Base-by-base conservation (phyloP, 2,329 filamentous ascomycete genomes). In the Nemania sp. region DNA sequence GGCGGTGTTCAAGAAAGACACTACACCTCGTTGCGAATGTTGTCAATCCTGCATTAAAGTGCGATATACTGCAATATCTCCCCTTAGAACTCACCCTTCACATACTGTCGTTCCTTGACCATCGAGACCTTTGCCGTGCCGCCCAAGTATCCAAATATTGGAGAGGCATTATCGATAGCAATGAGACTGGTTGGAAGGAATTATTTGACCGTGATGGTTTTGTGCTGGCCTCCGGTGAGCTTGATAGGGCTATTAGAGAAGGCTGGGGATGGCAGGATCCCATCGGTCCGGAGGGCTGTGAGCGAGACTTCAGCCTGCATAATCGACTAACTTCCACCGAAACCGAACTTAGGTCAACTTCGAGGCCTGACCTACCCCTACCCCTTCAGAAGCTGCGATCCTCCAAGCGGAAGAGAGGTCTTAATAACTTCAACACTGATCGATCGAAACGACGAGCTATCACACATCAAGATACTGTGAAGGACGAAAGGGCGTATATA, bases 231-330 rank as follows among this genome's bases (percentile, higher is more conserved):
- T 85, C 90, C 0, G 93, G 93, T 20, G 96, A 99, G 79, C 85
- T 99, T 26, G 90, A 93, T 71, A 90, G 91, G 73, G 94, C 96
- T 32, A 94, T 98, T 63, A 84, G 85, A 49, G 93, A 98, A 82
- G 96, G 96, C 15, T 99, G 96, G 96, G 96, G 94, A 15, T 99
- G 96, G 94, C 96, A 99, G 78, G 93, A 95, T 77, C 93, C 94
- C 0, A 87, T 89, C 63, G 92, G 92, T 0, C 80, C 86, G 3
- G 88, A 92, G 61, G 93, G 92, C 26, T 93, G 87, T 63, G 96
- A 99, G 79, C 87, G 88, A 66, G 94, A 99, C 77, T 80, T 98
- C 56, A 93, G 92, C 79, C 80, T 85, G 70, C 83, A 85, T 52
- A 85, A 78, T 69, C 84, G 81, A 58, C 79, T 88, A 60, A 85